Evolutionary conservation across 1,284 basidiomycete genomes (phyloP).

Genomic region (Phylloboletellus chloephorus): DNA sequence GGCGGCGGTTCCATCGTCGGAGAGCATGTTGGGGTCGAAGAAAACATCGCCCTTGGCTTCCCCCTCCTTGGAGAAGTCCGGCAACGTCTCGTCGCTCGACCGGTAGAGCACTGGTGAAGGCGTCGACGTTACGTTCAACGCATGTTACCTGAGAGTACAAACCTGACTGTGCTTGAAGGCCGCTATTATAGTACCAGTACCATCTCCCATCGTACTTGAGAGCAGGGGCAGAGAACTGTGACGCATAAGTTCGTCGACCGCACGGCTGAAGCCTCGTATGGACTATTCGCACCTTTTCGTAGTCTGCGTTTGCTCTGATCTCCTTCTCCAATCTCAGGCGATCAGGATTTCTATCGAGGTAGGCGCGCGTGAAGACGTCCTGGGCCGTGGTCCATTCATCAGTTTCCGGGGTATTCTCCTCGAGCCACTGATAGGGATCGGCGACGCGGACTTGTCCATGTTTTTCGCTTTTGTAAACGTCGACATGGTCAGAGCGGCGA

Average conservation of each 20-base stretch:
- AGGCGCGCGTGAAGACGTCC: constrained; percentile 52
- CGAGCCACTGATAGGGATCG: constrained; percentile 75
- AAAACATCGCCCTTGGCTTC: constrained; percentile 59
- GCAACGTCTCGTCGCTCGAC: constrained; percentile 49
- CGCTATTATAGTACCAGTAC: constrained; percentile 76
- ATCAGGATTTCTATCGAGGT: constrained; percentile 59
- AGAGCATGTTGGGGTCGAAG: constrained; percentile 73
- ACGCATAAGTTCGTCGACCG: constrained; percentile 4
- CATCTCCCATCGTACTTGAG: constrained; percentile 62
- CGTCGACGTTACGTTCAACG: neutral
- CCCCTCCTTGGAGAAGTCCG: constrained; percentile 44
- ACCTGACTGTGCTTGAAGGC: constrained; percentile 63
- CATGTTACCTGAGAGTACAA: constrained; percentile 12
- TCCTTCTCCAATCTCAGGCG: constrained; percentile 52
- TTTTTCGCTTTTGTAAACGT: constrained; percentile 61
- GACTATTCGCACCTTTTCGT: constrained; percentile 53
- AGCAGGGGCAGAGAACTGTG: constrained; percentile 56
- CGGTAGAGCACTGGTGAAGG: constrained; percentile 55
- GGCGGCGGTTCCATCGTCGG: constrained; percentile 69
- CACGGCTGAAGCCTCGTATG: neutral
- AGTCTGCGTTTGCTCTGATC: constrained; percentile 62
- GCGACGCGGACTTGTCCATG: constrained; percentile 55
- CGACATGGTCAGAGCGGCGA: constrained; percentile 59
- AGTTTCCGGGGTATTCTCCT: constrained; percentile 56
- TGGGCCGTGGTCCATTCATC: constrained; percentile 62